Evolutionary conservation across 106 monocot species (phyloP).

Genomic region (Platanthera guangdongensis): DNA sequence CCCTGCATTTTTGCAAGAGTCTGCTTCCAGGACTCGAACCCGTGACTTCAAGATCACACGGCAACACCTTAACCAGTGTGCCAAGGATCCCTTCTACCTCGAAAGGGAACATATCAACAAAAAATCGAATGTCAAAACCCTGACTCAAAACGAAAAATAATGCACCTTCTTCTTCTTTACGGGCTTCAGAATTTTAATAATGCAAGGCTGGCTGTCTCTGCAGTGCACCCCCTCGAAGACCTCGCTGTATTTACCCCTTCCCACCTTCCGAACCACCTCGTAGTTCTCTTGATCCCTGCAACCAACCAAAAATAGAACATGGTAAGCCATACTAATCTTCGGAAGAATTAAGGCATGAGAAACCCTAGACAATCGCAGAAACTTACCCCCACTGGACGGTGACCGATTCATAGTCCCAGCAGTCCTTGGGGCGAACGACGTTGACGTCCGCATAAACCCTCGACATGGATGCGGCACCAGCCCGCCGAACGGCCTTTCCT

Average conservation of each 20-base stretch:
- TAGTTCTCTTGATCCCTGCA: conserved; percentile 87
- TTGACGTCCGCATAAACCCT: conserved; percentile 53
- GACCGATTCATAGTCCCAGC: conserved; percentile 61
- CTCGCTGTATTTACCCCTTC: conserved; percentile 31
- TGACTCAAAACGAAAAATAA: background rate
- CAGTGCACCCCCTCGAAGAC: conserved; percentile 22
- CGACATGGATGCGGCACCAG: conserved; percentile 28
- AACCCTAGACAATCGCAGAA: background rate
- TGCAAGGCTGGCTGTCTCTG: conserved; percentile 14
- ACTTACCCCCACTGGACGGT: conserved; percentile 51
- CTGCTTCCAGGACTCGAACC: no score
- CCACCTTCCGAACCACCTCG: conserved; percentile 55
- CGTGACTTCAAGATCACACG: no score
- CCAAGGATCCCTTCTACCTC: background rate
- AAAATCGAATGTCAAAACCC: background rate
- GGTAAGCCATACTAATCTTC: background rate
- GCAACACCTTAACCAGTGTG: no score
- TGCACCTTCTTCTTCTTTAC: conserved; percentile 93
- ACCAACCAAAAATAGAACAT: background rate
- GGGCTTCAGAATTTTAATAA: conserved; percentile 58
- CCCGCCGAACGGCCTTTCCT: conserved; percentile 39
- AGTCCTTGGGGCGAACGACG: conserved; percentile 52
- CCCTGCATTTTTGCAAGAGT: no score
- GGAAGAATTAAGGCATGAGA: background rate
- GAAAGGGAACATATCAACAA: background rate